Conservation (phyloP, 805 yeast species). For the Wickerhamiella sorbophila region DNA sequence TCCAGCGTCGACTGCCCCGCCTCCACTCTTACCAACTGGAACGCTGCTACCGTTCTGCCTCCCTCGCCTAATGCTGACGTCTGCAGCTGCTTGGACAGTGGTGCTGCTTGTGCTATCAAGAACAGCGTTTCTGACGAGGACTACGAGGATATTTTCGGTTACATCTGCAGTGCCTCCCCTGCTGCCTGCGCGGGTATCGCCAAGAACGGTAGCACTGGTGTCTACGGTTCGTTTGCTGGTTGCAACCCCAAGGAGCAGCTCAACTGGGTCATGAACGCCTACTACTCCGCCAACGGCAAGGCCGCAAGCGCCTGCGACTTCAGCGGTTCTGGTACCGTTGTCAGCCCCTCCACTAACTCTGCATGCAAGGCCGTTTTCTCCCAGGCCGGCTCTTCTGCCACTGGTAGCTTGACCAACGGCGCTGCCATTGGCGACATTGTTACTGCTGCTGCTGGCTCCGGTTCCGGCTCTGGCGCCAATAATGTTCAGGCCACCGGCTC, state of each 20-base stretch:
- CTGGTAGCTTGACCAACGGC: constrained; percentile 39
- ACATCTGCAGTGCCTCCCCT: constrained; percentile 35
- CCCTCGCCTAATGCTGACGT: constrained; percentile 58
- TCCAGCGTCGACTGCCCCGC: constrained; percentile 34
- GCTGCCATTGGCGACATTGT: constrained; percentile 25
- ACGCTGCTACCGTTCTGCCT: constrained; percentile 52
- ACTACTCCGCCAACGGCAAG: constrained; percentile 37
- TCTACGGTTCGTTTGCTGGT: constrained; percentile 59
- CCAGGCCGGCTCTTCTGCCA: constrained; percentile 59
- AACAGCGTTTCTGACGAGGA: constrained; percentile 37
- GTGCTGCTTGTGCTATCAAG: constrained; percentile 46
- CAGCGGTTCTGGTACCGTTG: constrained; percentile 49
- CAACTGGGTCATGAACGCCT: constrained; percentile 49
- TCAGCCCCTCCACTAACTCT: constrained; percentile 30
- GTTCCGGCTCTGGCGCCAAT: constrained; percentile 12
- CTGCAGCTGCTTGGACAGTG: constrained; percentile 45
- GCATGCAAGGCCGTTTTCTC: constrained; percentile 38
- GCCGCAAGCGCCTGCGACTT: constrained; percentile 50
- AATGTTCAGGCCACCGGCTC: constrained; percentile 9
- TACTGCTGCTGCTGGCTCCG: constrained; percentile 20
- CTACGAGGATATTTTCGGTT: constrained; percentile 45
- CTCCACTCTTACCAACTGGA: constrained; percentile 40
- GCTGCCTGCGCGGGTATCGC: constrained; percentile 48
- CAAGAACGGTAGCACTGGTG: constrained; percentile 48
- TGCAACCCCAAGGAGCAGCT: constrained; percentile 60